phyloP scores from a whole-genome alignment of 192 early-diverging fungal species.

The Coemansia sp. region DNA sequence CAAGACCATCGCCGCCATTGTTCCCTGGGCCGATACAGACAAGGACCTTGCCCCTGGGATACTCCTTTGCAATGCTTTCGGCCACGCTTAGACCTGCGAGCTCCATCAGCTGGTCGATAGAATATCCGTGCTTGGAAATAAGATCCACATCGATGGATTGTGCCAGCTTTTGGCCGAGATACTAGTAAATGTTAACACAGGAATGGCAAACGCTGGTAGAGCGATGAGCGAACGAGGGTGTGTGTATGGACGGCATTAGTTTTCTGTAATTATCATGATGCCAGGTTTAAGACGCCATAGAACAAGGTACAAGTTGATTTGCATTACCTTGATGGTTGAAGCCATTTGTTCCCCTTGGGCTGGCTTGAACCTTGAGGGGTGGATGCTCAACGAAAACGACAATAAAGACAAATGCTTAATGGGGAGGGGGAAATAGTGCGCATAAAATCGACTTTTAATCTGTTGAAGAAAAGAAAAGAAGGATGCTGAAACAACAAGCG shows the following conservation, averaged over 20 bases:
- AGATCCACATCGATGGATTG: constrained; percentile 77
- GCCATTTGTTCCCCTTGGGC: background rate
- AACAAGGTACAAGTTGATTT: background rate
- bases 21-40: constrained; percentile 88
- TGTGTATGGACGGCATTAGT: background rate
- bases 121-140: constrained; percentile 87
- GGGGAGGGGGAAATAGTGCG: no score
- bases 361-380: no score
- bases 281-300: background rate
- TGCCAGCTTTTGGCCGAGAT: constrained; percentile 46
- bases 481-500: no score
- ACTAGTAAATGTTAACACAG: constrained; percentile 15
- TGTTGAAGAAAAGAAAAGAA: no score
- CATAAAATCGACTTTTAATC: no score
- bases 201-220: background rate
- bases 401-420: no score
- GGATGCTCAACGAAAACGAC: no score
- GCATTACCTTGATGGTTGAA: background rate
- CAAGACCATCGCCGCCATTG: constrained; percentile 97
- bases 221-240: background rate
- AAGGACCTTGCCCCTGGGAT: constrained; percentile 62
- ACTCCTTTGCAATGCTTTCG: constrained; percentile 76
- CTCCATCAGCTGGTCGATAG: constrained; percentile 85
- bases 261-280: background rate
- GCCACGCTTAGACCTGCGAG: constrained; percentile 91